Percentiles rank a stretch among this genome's conserved stretches.
These are phyloP conservation scores for Macrophomina phaseolina DNA, from an alignment of 2,329 filamentous ascomycete genomes.

Conservation along the genomic window DNA sequence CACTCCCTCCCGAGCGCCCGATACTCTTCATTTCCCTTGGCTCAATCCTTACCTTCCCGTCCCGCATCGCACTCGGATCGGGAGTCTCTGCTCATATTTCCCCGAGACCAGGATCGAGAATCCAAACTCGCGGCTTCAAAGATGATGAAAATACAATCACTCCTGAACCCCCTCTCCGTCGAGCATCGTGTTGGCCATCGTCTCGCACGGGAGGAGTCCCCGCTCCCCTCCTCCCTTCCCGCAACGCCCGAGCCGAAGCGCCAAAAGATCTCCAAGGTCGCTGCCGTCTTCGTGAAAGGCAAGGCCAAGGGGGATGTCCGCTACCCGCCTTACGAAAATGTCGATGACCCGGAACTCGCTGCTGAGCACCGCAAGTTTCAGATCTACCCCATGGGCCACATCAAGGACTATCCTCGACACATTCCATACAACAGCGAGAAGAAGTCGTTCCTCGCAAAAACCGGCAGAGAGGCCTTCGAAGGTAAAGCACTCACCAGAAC, in stretches of 20 bases:
- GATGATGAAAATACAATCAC: constrained; percentile 48
- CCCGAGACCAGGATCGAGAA: constrained; percentile 15
- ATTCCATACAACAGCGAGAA: constrained; percentile 96
- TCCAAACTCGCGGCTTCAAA: too few relatives aligned
- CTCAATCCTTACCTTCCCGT: neutral
- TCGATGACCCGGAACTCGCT: constrained; percentile 59
- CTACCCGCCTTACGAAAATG: constrained; percentile 74
- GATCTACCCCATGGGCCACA: constrained; percentile 69
- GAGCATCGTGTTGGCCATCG: constrained; percentile 28
- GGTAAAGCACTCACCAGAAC: constrained; percentile 61
- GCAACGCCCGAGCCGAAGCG: constrained; percentile 36
- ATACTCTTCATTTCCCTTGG: neutral
- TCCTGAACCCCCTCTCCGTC: constrained; percentile 46
- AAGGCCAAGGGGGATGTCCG: constrained; percentile 70
- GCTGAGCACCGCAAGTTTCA: constrained; percentile 67
- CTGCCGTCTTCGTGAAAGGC: constrained; percentile 65
- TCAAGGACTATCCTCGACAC: constrained; percentile 61
- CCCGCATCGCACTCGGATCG: too few relatives aligned
- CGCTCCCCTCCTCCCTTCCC: constrained; percentile 29
- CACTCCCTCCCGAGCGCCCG: neutral
- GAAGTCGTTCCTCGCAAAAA: constrained; percentile 85
- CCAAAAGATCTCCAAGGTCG: constrained; percentile 70
- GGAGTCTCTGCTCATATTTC: neutral
- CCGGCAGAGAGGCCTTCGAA: constrained; percentile 86
- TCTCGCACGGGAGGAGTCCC: neutral